Base-by-base conservation (phyloP, 768 basidiomycete genomes). In the Lentinula sp. region DNA sequence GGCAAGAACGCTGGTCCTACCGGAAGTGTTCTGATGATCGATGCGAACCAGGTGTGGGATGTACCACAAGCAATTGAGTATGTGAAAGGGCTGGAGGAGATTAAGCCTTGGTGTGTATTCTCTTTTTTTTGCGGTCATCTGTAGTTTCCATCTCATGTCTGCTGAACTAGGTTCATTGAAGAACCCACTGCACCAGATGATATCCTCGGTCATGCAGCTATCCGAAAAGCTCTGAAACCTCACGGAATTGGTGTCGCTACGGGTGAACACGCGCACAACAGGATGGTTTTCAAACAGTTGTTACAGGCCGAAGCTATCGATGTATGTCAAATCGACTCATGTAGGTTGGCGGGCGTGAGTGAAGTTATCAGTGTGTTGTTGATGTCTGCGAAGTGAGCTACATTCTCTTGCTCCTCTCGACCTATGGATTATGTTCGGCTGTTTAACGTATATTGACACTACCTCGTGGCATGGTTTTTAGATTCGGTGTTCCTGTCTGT, bases 11-110 rank as follows among this genome's bases (percentile, higher is more conserved):
- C 95, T 4, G 93, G 95, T 6, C 93, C 93, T 10, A 94, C 94
- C 0, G 95, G 96, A 4, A 85, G 89, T 36, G 95, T 98, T 49
- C 79, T 98, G 50, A 98, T 98, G 95, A 91, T 98, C 63, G 95
- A 98, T 73, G 91, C 95, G 42, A 98, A 98, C 74, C 95, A 97
- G 73, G 90, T 95, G 6, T 95, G 92, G 92, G 95, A 96, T 66
- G 96, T 98, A 15, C 79, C 86, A 33, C 84, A 95, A 71, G 95
- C 96, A 6, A 90, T 97, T 66, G 91, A 95, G 33, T 96, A 96
- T 72, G 92, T 95, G 62, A 85, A 84, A 66, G 81, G 85, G 57
- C 80, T 98, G 41, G 81, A 84, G 66, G 81, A 84, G 56, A 85
- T 94, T 72, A 92, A 88, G 67, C 95, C 95, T 23, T 98, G 95